Evolutionary conservation across 306 rosid species (phyloP).

Genomic region (Fragaria iinumae): DNA sequence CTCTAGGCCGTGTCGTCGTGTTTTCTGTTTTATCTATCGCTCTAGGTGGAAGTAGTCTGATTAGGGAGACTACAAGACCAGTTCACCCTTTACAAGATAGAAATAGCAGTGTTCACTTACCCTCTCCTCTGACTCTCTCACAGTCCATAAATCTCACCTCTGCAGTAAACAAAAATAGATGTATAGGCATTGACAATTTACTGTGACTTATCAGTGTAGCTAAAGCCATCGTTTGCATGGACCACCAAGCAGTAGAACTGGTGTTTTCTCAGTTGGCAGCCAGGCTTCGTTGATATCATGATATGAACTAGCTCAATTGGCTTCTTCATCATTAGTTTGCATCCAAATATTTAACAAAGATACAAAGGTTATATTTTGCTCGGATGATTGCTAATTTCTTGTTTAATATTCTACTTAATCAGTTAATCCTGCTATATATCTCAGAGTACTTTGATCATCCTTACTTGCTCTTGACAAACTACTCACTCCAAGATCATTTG

Average conservation of each 20-base stretch:
- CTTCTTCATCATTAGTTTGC: background rate
- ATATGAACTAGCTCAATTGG: background rate
- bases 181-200: background rate
- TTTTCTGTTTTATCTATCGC: too few relatives aligned
- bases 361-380: background rate
- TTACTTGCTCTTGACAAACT: background rate
- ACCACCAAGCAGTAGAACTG: background rate
- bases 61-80: too few relatives aligned
- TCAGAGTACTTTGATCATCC: background rate
- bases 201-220: background rate
- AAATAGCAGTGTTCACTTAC: background rate
- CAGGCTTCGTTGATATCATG: background rate
- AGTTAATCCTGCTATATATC: background rate
- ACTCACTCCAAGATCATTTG: background rate
- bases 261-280: background rate
- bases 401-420: background rate
- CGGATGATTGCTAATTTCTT: background rate
- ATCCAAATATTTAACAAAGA: background rate
- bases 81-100: background rate
- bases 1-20: too few relatives aligned
- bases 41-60: too few relatives aligned
- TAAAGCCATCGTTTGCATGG: background rate
- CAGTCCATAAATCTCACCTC: background rate
- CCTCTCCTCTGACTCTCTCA: background rate
- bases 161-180: background rate